Evolutionary conservation across 164 flowering plant species (phyloP).

Genomic region (Stephania cephalantha): DNA sequence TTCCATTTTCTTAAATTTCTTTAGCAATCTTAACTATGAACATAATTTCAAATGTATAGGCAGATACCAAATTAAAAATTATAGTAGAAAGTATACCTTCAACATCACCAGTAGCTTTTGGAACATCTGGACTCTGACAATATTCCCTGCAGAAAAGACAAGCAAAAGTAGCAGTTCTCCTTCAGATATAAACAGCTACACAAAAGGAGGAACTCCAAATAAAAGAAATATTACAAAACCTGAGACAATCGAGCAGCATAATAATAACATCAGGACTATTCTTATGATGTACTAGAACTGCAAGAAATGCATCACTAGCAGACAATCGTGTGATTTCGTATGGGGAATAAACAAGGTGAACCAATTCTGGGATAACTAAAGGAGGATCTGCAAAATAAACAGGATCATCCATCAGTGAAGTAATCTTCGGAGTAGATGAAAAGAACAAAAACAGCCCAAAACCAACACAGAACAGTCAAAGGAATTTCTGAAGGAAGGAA

Average conservation of each 20-base stretch:
- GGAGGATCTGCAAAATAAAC: conserved; percentile 54
- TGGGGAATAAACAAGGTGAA: conserved; percentile 34
- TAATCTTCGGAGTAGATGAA: neutral
- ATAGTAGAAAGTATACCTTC: conserved; percentile 31
- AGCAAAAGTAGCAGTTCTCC: neutral
- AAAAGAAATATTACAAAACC: conserved; percentile 27
- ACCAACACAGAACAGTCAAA: too few species aligned
- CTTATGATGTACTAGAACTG: conserved; percentile 49
- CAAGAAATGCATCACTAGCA: conserved; percentile 39
- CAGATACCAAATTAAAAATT: too few species aligned
- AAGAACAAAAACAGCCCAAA: neutral
- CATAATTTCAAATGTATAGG: too few species aligned
- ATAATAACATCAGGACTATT: conserved; percentile 44
- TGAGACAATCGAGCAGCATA: conserved; percentile 62
- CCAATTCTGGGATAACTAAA: conserved; percentile 54
- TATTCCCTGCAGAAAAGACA: conserved; percentile 34
- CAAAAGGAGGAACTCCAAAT: neutral
- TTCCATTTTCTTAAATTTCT: too few species aligned
- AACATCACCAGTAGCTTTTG: conserved; percentile 19
- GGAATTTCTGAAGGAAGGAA: neutral
- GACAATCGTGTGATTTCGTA: conserved; percentile 29
- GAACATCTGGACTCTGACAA: conserved; percentile 23
- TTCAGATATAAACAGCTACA: neutral
- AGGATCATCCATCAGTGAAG: neutral
- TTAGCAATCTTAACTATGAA: too few species aligned